Percentiles rank a stretch among this genome's conserved stretches.
Evolutionary conservation across 1,284 basidiomycete genomes (phyloP).

Genomic region (Apiotrichum siamense): DNA sequence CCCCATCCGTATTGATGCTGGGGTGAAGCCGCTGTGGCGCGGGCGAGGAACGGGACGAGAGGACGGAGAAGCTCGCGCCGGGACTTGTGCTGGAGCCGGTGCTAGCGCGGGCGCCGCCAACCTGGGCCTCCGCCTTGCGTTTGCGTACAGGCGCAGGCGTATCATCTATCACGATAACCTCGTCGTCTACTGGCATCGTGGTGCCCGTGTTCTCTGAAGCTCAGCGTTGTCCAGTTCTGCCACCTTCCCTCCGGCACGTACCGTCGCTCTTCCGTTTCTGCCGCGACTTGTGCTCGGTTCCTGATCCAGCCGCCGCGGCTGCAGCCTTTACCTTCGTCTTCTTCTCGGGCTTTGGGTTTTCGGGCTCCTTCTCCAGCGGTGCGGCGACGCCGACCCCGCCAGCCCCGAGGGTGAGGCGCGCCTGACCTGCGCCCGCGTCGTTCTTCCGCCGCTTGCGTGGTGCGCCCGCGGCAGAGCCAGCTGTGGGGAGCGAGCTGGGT

Average conservation of each 20-base stretch:
- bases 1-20: no score
- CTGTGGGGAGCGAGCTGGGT: neutral
- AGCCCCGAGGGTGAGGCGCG: conserved; percentile 7
- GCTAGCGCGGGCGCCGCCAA: no score
- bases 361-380: neutral
- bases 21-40: no score
- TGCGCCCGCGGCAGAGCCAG: neutral
- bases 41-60: neutral
- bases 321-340: neutral
- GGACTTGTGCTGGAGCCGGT: no score
- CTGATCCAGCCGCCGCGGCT: no score
- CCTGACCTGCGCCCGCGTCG: conserved; percentile 6
- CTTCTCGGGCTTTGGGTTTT: neutral
- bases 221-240: neutral
- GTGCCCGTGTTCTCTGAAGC: neutral
- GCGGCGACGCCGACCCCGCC: conserved; percentile 6
- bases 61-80: neutral
- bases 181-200: neutral
- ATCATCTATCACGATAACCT: neutral
- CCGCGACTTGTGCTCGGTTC: no score
- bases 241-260: neutral
- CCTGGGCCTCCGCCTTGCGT: neutral
- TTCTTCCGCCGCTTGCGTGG: conserved; percentile 15
- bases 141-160: neutral
- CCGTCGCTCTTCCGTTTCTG: conserved; percentile 1